A percentile compares a stretch with the other conserved stretches of the same genome.
Conservation (phyloP, 2,329 filamentous ascomycete species). For the Clarireedia monteithiana region DNA sequence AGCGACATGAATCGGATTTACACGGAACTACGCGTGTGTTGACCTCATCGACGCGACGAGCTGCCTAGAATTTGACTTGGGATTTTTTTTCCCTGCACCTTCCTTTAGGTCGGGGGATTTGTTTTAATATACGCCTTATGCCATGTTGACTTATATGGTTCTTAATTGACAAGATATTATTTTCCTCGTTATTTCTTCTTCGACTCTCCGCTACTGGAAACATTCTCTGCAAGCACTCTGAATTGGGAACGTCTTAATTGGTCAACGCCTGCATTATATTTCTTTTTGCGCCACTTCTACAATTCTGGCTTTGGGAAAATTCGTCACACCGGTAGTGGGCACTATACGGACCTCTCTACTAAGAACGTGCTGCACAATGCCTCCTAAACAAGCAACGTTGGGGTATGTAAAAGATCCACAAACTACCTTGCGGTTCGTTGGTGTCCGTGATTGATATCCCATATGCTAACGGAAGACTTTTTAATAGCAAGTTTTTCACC, state of each 20-base stretch:
- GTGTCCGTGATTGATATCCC: background rate
- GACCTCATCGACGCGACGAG: constrained; percentile 12
- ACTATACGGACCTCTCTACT: constrained; percentile 14
- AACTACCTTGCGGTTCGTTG: constrained; percentile 62
- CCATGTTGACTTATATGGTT: too few relatives aligned
- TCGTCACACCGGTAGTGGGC: constrained; percentile 12
- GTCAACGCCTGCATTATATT: background rate
- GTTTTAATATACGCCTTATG: background rate
- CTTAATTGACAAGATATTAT: too few relatives aligned
- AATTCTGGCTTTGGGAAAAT: constrained; percentile 27
- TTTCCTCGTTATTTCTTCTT: too few relatives aligned
- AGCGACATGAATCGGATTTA: constrained; percentile 13
- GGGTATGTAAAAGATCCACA: constrained; percentile 78
- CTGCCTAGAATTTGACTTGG: too few relatives aligned
- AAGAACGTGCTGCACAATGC: constrained; percentile 23
- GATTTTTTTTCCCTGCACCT: too few relatives aligned
- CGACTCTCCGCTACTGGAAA: too few relatives aligned
- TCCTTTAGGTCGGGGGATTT: background rate
- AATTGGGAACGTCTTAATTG: background rate
- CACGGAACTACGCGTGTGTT: constrained; percentile 11
- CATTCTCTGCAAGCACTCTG: too few relatives aligned
- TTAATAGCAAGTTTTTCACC: constrained; percentile 75
- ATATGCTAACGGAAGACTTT: constrained; percentile 11
- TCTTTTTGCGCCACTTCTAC: background rate
- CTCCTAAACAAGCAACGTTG: constrained; percentile 61